A percentile compares a stretch with the other conserved stretches of the same genome.
phyloP scores from a whole-genome alignment of 108 stramenopile species.

The Phaeodactylum tricornutum region DNA sequence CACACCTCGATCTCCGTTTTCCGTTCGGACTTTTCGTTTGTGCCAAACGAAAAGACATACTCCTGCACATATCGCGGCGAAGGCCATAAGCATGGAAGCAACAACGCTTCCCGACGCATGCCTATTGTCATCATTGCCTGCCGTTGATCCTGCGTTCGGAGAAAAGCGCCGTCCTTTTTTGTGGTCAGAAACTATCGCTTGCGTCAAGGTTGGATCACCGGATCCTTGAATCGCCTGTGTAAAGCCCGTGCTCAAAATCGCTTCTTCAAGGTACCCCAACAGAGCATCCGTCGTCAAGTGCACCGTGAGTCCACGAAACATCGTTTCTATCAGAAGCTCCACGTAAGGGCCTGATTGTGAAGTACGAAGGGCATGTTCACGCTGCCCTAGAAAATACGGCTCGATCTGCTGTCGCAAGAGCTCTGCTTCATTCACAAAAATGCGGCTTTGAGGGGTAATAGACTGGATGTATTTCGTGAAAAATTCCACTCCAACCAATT shows the following conservation, averaged over 20 bases:
- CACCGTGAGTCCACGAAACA: neutral
- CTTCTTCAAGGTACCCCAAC: too few relatives aligned
- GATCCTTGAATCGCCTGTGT: slow-evolving; percentile 5
- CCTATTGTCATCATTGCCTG: too few relatives aligned
- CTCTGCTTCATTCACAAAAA: neutral
- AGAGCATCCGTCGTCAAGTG: too few relatives aligned
- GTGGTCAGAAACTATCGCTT: neutral
- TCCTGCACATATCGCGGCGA: neutral
- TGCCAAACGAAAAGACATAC: neutral
- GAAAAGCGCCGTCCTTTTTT: neutral
- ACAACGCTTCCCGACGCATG: neutral
- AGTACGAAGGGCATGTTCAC: neutral
- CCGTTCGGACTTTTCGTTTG: neutral
- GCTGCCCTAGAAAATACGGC: neutral
- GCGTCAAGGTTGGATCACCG: neutral
- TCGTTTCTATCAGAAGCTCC: neutral
- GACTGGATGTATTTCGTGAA: slow-evolving; percentile 7
- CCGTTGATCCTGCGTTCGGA: neutral
- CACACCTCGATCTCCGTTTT: neutral
- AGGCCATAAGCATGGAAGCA: neutral
- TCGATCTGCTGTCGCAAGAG: neutral
- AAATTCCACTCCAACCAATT: neutral
- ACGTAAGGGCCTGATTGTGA: neutral
- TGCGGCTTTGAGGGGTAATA: neutral
- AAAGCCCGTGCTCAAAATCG: too few relatives aligned